Base-by-base conservation (phyloP, 2,329 filamentous ascomycete genomes). In the Arthrinium phaeospermum region DNA sequence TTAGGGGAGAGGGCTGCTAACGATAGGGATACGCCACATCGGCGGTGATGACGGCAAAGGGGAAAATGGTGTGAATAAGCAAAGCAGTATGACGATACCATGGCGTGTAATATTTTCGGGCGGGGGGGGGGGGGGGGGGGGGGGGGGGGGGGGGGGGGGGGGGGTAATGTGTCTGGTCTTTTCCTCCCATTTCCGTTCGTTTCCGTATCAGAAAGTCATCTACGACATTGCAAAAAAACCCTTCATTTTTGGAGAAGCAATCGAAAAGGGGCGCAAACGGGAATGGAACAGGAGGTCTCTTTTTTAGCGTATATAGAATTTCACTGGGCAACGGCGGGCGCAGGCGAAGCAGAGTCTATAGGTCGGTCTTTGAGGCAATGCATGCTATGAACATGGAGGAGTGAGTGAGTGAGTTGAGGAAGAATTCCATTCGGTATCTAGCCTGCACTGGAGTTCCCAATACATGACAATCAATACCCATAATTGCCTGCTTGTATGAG, bases 1-100 rank as follows among this genome's bases (percentile, higher is more conserved):
- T 79, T 83, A 77, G 79, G 78, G 79, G 76, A 13, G 76, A 72
- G 34, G 37, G 46, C 30, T 44, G 24, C 61, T 24, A 67, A 34
- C 22, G 44, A 16, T n/a, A 49, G 46, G 37, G 41, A 71, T 44
- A 41, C 6, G 51, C 24, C 30, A 4, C 61, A 68, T 2, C 64
- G 30, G 7, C 41, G 30, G 30, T 47, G 41, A 68, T 45, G 41
- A 24, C 27, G 27, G 51, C 8, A 7, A 68, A 45, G 67, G 16
- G 12, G 49, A 41, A 45, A 44, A 22, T 10, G 67, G 41, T 47
- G 41, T 41, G 64, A 30, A 34, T 16, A n/a, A 41, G 41, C 22
- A 34, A 64, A 41, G 51, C n/a, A 57, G 51, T 67, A 34, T 68
- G 27, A 68, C 19, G 68, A 70, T 70, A 70, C 68, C 68, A 70